Conservation (phyloP, 1,139 yeast species). For the Blastobotrys arbuscula region DNA sequence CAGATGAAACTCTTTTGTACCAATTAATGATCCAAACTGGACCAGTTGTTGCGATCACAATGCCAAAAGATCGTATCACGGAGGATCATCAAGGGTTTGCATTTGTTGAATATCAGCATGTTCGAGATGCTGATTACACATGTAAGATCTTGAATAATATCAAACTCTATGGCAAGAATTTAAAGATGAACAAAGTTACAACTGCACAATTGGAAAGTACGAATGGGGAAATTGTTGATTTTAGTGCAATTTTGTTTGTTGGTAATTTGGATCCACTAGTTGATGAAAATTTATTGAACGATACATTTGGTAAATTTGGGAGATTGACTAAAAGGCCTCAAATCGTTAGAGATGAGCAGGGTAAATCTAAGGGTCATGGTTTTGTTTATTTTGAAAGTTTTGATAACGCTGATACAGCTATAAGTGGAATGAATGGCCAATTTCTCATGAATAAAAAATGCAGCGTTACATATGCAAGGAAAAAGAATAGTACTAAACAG, state of each 20-base stretch:
- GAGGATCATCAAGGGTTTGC: slow-evolving; percentile 83
- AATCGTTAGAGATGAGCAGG: slow-evolving; percentile 48
- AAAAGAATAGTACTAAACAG: slow-evolving; percentile 51
- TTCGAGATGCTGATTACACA: slow-evolving; percentile 68
- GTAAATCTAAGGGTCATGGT: slow-evolving; percentile 59
- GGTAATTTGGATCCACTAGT: slow-evolving; percentile 67
- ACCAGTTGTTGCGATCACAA: slow-evolving; percentile 61
- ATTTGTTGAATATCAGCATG: slow-evolving; percentile 64
- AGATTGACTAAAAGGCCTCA: slow-evolving; percentile 47
- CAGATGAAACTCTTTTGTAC: slow-evolving; percentile 57
- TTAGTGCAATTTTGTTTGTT: slow-evolving; percentile 73
- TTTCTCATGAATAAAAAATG: slow-evolving; percentile 63
- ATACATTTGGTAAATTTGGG: slow-evolving; percentile 71
- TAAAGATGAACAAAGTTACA: slow-evolving; percentile 55
- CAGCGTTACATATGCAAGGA: slow-evolving; percentile 64
- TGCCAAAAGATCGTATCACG: slow-evolving; percentile 75
- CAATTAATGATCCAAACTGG: slow-evolving; percentile 86
- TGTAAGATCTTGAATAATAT: slow-evolving; percentile 56
- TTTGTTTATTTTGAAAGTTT: slow-evolving; percentile 59
- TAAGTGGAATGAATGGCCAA: slow-evolving; percentile 63
- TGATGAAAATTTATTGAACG: slow-evolving; percentile 52
- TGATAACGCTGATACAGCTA: slow-evolving; percentile 66
- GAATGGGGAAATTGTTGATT: slow-evolving; percentile 39
- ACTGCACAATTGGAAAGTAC: slow-evolving; percentile 22
- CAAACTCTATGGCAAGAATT: slow-evolving; percentile 55